Evolutionary conservation across 495 filamentous ascomycete species (phyloP).

Genomic region (Xylaria palmicola): DNA sequence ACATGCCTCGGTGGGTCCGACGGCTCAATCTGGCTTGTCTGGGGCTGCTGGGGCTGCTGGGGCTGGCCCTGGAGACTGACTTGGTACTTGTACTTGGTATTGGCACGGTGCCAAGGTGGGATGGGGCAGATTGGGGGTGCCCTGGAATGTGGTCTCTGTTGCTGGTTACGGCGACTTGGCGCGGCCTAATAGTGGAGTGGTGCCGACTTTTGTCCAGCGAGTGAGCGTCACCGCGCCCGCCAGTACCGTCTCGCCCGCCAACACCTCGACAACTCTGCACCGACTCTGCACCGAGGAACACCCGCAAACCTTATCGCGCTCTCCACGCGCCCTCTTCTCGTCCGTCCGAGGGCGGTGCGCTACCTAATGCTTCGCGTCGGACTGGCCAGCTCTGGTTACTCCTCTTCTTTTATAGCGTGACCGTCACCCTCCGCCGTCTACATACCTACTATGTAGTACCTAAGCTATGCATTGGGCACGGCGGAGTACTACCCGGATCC

Average conservation of each 20-base stretch:
- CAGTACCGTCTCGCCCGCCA: background rate
- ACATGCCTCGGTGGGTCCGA: conserved; percentile 13
- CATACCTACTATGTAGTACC: background rate
- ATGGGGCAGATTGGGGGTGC: conserved; percentile 34
- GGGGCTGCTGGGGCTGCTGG: conserved; percentile 5
- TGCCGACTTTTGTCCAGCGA: conserved; percentile 33
- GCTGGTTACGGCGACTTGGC: conserved; percentile 50
- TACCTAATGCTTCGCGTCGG: background rate
- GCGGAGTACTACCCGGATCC: background rate
- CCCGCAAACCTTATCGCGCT: conserved; percentile 1
- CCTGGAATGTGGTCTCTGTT: conserved; percentile 23
- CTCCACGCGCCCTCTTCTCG: background rate
- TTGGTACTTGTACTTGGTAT: background rate
- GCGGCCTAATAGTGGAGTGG: conserved; percentile 57
- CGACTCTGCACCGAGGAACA: conserved; percentile 13
- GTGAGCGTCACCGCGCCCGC: conserved; percentile 18
- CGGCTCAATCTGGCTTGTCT: conserved; percentile 9
- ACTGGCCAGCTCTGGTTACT: conserved; percentile 4
- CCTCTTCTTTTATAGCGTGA: background rate
- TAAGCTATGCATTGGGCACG: background rate
- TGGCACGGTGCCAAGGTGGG: conserved; percentile 31
- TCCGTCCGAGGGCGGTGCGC: background rate
- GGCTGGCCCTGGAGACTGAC: background rate
- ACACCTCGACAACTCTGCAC: background rate
- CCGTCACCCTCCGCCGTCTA: background rate